A percentile compares a stretch with the other conserved stretches of the same genome.
These are phyloP conservation scores for Persicaria maculosa DNA, from an alignment of 148 eudicot species.

Conservation along the genomic window DNA sequence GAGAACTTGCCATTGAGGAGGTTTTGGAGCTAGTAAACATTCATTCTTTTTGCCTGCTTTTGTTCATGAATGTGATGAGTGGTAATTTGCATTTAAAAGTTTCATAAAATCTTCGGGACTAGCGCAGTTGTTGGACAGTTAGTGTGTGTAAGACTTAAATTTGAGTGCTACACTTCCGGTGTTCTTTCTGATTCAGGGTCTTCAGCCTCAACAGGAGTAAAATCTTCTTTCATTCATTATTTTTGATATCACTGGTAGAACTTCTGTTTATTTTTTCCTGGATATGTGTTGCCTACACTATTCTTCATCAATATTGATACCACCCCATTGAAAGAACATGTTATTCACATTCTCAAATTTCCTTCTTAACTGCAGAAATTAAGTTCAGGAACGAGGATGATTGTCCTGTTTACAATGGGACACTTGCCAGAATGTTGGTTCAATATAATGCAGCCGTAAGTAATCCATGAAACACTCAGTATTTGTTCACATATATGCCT, in stretches of 20 bases:
- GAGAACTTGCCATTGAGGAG: not conserved
- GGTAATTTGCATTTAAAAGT: not conserved
- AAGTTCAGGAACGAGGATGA: conserved; percentile 22
- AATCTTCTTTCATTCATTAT: not conserved
- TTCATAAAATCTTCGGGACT: not conserved
- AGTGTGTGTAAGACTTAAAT: not conserved
- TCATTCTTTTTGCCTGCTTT: not conserved
- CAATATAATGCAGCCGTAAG: conserved; percentile 91
- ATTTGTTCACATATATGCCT: not conserved
- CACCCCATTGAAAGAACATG: not conserved
- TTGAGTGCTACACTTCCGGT: not conserved
- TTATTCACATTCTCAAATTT: not conserved
- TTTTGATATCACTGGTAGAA: not conserved
- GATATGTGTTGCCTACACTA: not conserved
- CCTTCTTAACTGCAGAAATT: conserved; percentile 25
- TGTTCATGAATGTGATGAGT: not conserved
- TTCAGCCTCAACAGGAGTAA: not conserved
- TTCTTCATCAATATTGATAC: conserved; percentile 4
- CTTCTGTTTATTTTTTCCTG: not conserved
- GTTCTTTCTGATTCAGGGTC: not conserved
- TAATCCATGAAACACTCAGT: conserved; percentile 8
- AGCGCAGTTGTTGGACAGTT: not conserved
- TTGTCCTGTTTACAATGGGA: conserved; percentile 49
- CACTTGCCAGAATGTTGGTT: conserved; percentile 66
- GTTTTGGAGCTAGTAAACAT: not conserved